Conservation (phyloP, 2,329 filamentous ascomycete species). For the Ampelomyces quisqualis region DNA sequence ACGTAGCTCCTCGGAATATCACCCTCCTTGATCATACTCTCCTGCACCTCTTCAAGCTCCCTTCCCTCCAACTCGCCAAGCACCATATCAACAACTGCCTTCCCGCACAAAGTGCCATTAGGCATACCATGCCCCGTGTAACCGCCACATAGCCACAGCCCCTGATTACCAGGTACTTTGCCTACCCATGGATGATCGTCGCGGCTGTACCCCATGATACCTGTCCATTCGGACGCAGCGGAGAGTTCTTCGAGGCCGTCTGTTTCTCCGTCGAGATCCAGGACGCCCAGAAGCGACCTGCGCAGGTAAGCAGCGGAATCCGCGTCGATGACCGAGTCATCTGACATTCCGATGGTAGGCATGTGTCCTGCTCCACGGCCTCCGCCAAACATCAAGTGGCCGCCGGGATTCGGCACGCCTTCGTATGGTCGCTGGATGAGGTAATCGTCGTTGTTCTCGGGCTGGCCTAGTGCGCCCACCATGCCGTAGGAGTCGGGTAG, state of each 20-base stretch:
- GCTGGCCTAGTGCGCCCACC: slow-evolving; percentile 52
- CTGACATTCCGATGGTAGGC: slow-evolving; percentile 58
- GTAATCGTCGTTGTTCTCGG: slow-evolving; percentile 65
- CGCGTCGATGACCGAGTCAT: slow-evolving; percentile 60
- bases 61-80: slow-evolving; percentile 41
- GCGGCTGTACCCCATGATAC: slow-evolving; percentile 71
- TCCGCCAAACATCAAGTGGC: slow-evolving; percentile 70
- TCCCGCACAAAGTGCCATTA: slow-evolving; percentile 66
- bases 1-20: slow-evolving; percentile 43
- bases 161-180: slow-evolving; percentile 58
- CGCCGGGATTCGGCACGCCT: slow-evolving; percentile 45
- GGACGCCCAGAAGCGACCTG: slow-evolving; percentile 41
- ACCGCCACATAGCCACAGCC: slow-evolving; percentile 64
- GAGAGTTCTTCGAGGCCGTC: slow-evolving; percentile 48
- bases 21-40: slow-evolving; percentile 36
- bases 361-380: slow-evolving; percentile 57
- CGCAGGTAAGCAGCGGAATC: slow-evolving; percentile 60
- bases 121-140: slow-evolving; percentile 79
- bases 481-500: slow-evolving; percentile 66
- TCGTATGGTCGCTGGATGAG: slow-evolving; percentile 66
- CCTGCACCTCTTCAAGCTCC: slow-evolving; percentile 28
- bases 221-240: slow-evolving; percentile 64
- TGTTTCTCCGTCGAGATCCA: slow-evolving; percentile 40
- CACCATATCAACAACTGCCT: slow-evolving; percentile 64
- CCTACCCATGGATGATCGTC: slow-evolving; percentile 73